Conservation (phyloP, 2,329 filamentous ascomycete species). For the Hypomyces rosellus region DNA sequence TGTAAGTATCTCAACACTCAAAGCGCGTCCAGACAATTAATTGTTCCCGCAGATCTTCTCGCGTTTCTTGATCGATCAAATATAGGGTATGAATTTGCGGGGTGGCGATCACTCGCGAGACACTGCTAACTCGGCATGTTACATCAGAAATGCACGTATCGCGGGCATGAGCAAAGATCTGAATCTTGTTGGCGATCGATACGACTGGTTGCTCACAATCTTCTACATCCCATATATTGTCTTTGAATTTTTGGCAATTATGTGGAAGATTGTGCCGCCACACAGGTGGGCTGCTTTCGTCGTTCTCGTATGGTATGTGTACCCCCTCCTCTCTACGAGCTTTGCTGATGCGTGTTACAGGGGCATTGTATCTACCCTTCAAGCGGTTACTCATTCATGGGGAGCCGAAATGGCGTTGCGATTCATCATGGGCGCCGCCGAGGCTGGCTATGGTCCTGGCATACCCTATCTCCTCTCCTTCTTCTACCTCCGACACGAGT, state of each 20-base stretch:
- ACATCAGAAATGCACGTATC: constrained; percentile 17
- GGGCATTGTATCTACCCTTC: constrained; percentile 16
- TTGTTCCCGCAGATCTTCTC: constrained; percentile 9
- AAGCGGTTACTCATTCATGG: constrained; percentile 16
- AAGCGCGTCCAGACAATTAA: background rate
- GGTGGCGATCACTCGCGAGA: too few relatives aligned
- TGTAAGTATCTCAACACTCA: constrained; percentile 6
- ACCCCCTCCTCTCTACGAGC: constrained; percentile 20
- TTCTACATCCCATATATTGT: constrained; percentile 22
- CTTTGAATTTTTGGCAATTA: constrained; percentile 18
- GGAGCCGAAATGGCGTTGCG: constrained; percentile 17
- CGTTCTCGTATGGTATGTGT: constrained; percentile 17
- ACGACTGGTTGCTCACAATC: constrained; percentile 20
- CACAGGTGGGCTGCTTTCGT: constrained; percentile 16
- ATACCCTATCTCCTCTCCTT: constrained; percentile 26
- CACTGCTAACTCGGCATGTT: background rate
- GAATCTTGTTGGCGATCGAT: constrained; percentile 15
- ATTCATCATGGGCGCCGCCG: constrained; percentile 23
- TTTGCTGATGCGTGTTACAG: constrained; percentile 9
- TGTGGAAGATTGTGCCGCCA: constrained; percentile 21
- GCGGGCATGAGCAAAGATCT: constrained; percentile 18
- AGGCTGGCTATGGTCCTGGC: constrained; percentile 23
- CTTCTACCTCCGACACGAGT: constrained; percentile 27
- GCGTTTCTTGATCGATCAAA: constrained; percentile 18
- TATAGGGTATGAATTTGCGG: constrained; percentile 11